Evolutionary conservation across 1,139 yeast genomes (phyloP), one percentile per base, ranked within the genome.

Genomic region (Yamadazyma spencermartinsiae): DNA sequence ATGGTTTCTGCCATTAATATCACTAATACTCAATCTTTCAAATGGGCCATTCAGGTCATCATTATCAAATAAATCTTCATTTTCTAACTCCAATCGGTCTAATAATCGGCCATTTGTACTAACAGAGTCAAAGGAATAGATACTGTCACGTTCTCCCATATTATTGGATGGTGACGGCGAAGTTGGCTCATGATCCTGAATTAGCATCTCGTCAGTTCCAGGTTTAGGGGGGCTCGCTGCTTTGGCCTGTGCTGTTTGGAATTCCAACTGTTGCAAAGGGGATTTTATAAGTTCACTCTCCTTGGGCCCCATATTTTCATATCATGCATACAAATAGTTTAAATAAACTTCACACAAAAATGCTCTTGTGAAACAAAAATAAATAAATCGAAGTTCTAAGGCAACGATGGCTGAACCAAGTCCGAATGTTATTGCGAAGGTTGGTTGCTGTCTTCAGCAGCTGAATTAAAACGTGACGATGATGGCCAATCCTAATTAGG

Each of bases 51-150:
- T 34, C 5, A 37, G 25, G 4, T 43, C 45, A 3, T 43, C 55
- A n/a, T 41, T 35, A 24, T 53, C 60, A n/a, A 46, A 50, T 4
- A 49, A 44, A 36, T 55, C 61, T 21, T 51, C 60, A 26, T 49
- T 49, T 24, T 59, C 65, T n/a, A 62, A 43, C 14, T 55, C 76
- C 36, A 71, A 54, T 9, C 75, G 58, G 43, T 72, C 76, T 14
- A 72, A 52, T 24, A 72, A 55, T 33, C 75, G 49, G 5, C 74
- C 75, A 43, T 56, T 66, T 24, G 76, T 71, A 39, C 72, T 61
- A 6, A 70, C 73, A 3, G 75, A 69, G 35, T 71, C 76, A 42
- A 70, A 72, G 10, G 75, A 68, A 48, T 68, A 70, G 14, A 72
- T 50, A 41, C 72, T 65, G 25, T 56, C 65, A 31, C 58, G 43